Evolutionary conservation across 2,329 filamentous ascomycete species (phyloP).

Genomic region (Aspergillus sp.): DNA sequence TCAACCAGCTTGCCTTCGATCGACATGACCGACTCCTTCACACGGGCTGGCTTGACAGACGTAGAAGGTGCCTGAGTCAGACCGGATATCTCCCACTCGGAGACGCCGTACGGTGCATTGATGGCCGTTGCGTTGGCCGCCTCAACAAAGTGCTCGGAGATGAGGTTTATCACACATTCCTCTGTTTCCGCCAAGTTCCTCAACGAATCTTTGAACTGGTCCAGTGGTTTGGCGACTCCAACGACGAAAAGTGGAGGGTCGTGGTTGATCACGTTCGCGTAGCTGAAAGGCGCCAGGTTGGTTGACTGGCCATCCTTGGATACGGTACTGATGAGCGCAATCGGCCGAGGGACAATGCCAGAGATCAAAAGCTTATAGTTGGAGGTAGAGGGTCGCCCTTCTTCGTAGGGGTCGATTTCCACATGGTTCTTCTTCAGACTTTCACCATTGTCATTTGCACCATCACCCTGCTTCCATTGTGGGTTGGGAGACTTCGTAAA

Average conservation of each 20-base stretch:
- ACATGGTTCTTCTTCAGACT: constrained; percentile 58
- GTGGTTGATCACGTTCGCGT: constrained; percentile 77
- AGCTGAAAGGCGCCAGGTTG: constrained; percentile 85
- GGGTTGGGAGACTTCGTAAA: constrained; percentile 39
- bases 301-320: constrained; percentile 58
- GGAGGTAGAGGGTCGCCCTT: constrained; percentile 60
- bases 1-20: constrained; percentile 77
- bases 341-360: constrained; percentile 74
- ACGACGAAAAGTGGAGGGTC: constrained; percentile 80
- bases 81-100: constrained; percentile 76
- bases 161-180: constrained; percentile 84
- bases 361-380: constrained; percentile 95
- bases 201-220: constrained; percentile 71
- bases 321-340: constrained; percentile 60
- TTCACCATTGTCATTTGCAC: constrained; percentile 42
- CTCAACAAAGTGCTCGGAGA: constrained; percentile 78
- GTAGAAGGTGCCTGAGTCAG: constrained; percentile 64
- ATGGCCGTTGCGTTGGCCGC: constrained; percentile 78
- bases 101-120: constrained; percentile 70
- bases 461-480: constrained; percentile 39
- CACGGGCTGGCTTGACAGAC: constrained; percentile 65
- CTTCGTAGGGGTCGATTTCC: constrained; percentile 73
- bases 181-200: constrained; percentile 65
- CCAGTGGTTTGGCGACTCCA: constrained; percentile 54
- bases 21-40: constrained; percentile 76